Evolutionary conservation across 2,329 filamentous ascomycete species (phyloP), one percentile per base, ranked within the genome.

Genomic region (Cladophialophora immunda): DNA sequence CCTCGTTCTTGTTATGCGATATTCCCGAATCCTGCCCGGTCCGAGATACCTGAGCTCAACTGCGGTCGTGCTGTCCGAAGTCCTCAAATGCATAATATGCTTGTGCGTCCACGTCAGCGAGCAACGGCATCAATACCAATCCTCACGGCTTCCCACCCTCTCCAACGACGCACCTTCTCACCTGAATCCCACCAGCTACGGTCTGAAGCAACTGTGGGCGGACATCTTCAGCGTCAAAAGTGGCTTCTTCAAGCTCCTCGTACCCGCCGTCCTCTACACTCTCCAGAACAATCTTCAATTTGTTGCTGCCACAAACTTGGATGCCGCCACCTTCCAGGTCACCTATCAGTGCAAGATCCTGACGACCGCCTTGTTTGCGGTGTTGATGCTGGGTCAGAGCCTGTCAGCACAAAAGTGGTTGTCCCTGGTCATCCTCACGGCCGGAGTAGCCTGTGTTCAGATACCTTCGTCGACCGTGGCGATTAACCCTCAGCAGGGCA

Each of bases 341-440:
- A 88, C 95, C 25, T 97, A 95, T 77, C 94, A 99, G 80, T 84
- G 97, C 66, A 97, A 97, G 86, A 95, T 98, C 70, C 86, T 97
- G 69, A 92, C 92, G 1, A 95, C 93, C 0, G 94, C 95, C 2
- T 78, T 97, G 30, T 97, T 97, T 79, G 94, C 92, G 68, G 90
- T 97, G 52, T 79, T 88, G 2, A 85, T 98, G 76, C 84, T 98
- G 17, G 88, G 89, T 15, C 86, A 91, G 65, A 85, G 85, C 7
- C 82, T 97, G 29, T 88, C 91, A 0, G 73, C 85, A 15, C 89
- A 89, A 73, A 92, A 92, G 76, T 97, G 94, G 94, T 76, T 91
- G 11, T 87, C 93, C 2, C 84, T 98, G n/a, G 76, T 97, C 22
- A 80, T 97, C 13, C 85, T 99, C 25, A 91, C 93, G 13, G 76